Base-by-base conservation (phyloP, 2,329 filamentous ascomycete genomes). In the Trichothecium roseum region DNA sequence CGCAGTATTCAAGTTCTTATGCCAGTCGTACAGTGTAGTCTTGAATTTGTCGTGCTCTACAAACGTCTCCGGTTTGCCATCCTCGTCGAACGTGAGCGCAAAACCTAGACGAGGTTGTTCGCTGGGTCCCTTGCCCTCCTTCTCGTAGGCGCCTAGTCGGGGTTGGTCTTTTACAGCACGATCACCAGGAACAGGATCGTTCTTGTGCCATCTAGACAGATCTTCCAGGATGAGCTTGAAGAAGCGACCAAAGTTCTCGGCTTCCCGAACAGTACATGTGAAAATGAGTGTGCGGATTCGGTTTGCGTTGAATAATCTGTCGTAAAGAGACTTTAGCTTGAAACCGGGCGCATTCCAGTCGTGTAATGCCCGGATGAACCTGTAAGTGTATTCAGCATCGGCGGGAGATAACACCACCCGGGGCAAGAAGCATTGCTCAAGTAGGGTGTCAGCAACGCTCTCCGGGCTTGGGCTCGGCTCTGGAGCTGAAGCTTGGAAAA, bases 351-450 rank as follows among this genome's bases (percentile, higher is more conserved):
- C 81, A 15, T 84, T 85, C 40, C 78, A 81, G 39, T 81, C 79
- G 56, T 98, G 91, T 36, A 98, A 71, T 48, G 85, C 85, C 49
- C 84, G 87, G 51, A 96, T 66, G 63, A 96, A 81, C 44, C 79
- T 77, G 59, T 88, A 93, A 37, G 78, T 81, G 61, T 85, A 98
- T 46, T 94, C 85, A 1, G 89, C 84, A 54, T 98, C 91, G 34
- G 83, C 72, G 2, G 86, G 77, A 1, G 88, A 94, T 20, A 94
- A 66, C 18, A 91, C 70, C 14, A 93, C 69, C 29, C 91, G 81
- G 8, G 91, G 91, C n/a, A 96, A 60, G 45, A 98, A 78, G 53
- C 91, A 98, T 48, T 93, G 81, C 57, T 96, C 87, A 8, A 98
- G 71, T 14, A 98, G 62, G 4, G 75, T 71, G 47, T 87, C 77